Conservation (phyloP, 176 grass and related monocot genomes). For the Zoysia japonica region DNA sequence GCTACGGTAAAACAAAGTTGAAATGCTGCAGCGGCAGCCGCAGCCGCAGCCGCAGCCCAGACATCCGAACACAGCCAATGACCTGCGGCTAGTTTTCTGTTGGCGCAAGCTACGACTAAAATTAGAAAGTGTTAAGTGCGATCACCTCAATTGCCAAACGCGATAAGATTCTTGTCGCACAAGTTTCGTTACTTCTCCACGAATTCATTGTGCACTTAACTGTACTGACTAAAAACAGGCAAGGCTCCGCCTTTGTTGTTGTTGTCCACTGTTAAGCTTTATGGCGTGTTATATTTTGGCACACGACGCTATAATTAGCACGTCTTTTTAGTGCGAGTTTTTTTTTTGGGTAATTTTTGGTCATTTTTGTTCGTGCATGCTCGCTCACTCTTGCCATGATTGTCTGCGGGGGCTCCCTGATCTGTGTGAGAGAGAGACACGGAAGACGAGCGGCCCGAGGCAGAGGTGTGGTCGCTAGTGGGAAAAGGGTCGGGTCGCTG, state of each 20-base stretch:
- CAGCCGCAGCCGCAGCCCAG: too few relatives aligned
- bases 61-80: too few relatives aligned
- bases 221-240: neutral
- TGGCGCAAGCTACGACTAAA: neutral
- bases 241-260: neutral
- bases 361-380: neutral
- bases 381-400: neutral
- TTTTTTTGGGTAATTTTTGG: too few relatives aligned
- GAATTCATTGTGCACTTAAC: neutral
- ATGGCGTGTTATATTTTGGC: neutral
- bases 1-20: too few relatives aligned
- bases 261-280: neutral
- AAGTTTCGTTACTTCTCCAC: neutral
- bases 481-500: too few relatives aligned
- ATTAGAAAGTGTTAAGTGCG: neutral
- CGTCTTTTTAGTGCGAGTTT: neutral
- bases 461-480: neutral
- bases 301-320: neutral
- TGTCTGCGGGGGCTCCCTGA: too few relatives aligned
- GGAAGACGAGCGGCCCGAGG: too few relatives aligned
- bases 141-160: neutral
- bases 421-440: too few relatives aligned
- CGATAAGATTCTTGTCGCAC: neutral
- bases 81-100: neutral
- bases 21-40: too few relatives aligned